Base-by-base conservation (phyloP, 768 basidiomycete species). In the Auriscalpium vulgare region DNA sequence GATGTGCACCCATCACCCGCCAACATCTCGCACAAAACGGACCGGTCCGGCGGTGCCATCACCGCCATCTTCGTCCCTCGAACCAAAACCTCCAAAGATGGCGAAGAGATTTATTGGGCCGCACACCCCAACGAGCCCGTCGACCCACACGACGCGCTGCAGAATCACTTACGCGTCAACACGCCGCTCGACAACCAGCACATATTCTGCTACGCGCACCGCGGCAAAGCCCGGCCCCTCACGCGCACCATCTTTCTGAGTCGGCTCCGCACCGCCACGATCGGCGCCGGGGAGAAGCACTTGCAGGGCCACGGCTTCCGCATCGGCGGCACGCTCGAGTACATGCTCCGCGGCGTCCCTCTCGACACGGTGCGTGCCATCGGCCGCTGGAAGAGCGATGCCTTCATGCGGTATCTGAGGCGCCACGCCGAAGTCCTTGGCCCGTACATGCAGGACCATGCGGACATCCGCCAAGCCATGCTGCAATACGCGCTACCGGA, bases 81-180 rank as follows among this genome's bases (percentile, higher is more conserved):
- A 5, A 40, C 51, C 16, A 66, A 67, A 59, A 48, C 29, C 34
- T n/a, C 35, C 23, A 40, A 44, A 34, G 35, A 51, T 1, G 72
- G 72, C 0, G 69, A 76, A 36, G 69, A 72, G 10, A 55, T 74
- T 1, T 66, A 58, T 47, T 71, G 71, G 57, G 67, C 72, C 1
- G 17, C 37, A 5, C 73, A 76, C 49, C 8, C 58, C 1, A 66
- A 65, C 1, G 10, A 46, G 0, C 23, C 23, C 23, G 49, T 65
- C 0, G 71, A 75, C 51, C 72, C 72, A 0, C 23, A 53, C 0
- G 23, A 37, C 0, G 65, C 67, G 0, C 56, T 73, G 0, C n/a
- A 35, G 1, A 65, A n/a, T n/a, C 72, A 75, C 40, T 34, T 72
- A n/a, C 7, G 1, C 0, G 47, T 74, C 21, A 75, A 74, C 59